phyloP scores from a whole-genome alignment of 2,329 filamentous ascomycete species.

The Aspergillus chevalieri region DNA sequence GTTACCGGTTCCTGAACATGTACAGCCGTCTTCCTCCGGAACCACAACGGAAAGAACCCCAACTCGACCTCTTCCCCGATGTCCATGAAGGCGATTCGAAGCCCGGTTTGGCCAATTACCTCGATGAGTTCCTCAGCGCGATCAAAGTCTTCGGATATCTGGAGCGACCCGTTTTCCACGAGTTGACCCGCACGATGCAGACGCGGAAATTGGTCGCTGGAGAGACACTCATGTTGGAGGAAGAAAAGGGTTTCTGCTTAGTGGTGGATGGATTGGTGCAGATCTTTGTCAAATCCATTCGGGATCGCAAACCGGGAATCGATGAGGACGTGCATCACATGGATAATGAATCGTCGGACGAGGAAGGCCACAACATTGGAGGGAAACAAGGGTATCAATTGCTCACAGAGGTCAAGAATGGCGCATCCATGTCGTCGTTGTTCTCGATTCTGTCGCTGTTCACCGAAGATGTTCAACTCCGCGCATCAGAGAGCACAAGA shows the following conservation, averaged over 20 bases:
- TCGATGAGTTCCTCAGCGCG: conserved; percentile 95
- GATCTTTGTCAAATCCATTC: conserved; percentile 92
- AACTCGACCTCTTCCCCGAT: conserved; percentile 91
- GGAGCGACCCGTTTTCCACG: conserved; percentile 93
- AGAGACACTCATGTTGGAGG: conserved; percentile 89
- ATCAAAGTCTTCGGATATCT: conserved; percentile 99
- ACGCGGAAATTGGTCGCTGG: conserved; percentile 93
- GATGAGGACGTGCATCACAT: conserved; percentile 35
- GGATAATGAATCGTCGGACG: conserved; percentile 52
- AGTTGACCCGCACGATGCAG: conserved; percentile 96
- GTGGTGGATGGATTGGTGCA: conserved; percentile 95
- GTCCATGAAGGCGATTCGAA: conserved; percentile 85
- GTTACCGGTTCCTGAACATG: conserved; percentile 95
- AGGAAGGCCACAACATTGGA: conserved; percentile 59
- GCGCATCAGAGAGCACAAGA: conserved; percentile 54
- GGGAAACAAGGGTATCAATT: conserved; percentile 85
- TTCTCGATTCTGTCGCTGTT: conserved; percentile 97
- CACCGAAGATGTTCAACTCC: conserved; percentile 84
- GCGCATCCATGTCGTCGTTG: conserved; percentile 94
- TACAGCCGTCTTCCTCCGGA: conserved; percentile 90
- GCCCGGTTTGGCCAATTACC: conserved; percentile 85
- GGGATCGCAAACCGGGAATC: conserved; percentile 33
- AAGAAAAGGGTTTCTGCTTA: conserved; percentile 96
- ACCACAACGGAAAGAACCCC: conserved; percentile 90
- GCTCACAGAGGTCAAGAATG: conserved; percentile 94